Base-by-base conservation (phyloP, 192 early-diverging fungal species). In the Coemansia sp. region DNA sequence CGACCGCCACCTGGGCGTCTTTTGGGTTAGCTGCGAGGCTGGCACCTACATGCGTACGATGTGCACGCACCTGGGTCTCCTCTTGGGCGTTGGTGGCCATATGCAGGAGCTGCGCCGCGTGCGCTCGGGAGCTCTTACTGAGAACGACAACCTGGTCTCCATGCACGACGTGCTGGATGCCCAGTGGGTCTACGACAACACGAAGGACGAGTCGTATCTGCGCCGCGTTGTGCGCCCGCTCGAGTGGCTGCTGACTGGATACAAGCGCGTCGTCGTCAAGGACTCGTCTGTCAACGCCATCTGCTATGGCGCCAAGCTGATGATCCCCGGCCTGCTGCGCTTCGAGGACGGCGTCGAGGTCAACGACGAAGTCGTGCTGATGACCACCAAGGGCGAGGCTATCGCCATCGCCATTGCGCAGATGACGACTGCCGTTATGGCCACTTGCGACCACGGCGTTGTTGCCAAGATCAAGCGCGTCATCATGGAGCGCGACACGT, bases 401-500 rank as follows among this genome's bases (percentile, higher is more conserved):
- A 97, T 99, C 73, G 97, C 97, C 18, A 86, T 99, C n/a, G 96
- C 91, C 62, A 94, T 96, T 78, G 96, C 96, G 12, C 91, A 93
- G 80, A 99, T 99, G 97, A 95, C 92, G 44, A 99, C 97, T 1
- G 92, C 95, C 31, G 95, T 96, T 52, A 97, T 99, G 96, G 95
- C 93, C 36, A 93, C 95, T 8, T 94, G 93, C 85, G 95, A 97
- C 72, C 95, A 97, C 76, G 95, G 95, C 54, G 96, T 98, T 12
- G 96, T 99, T 66, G 96, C 97, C 76, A 97, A 97, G 89, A 97
- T 99, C 78, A 99, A 99, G 93, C 92, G 97, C 74, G 97, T 99
- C 34, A 98, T 99, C 68, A 99, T 99, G 97, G 97, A 99, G 85
- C 93, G 97, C 57, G 97, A 99, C 85, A 98, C 97, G 7, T 99